Percentiles rank a stretch among this genome's conserved stretches.
Conservation (phyloP, 768 basidiomycete genomes). For the Russula emetica region DNA sequence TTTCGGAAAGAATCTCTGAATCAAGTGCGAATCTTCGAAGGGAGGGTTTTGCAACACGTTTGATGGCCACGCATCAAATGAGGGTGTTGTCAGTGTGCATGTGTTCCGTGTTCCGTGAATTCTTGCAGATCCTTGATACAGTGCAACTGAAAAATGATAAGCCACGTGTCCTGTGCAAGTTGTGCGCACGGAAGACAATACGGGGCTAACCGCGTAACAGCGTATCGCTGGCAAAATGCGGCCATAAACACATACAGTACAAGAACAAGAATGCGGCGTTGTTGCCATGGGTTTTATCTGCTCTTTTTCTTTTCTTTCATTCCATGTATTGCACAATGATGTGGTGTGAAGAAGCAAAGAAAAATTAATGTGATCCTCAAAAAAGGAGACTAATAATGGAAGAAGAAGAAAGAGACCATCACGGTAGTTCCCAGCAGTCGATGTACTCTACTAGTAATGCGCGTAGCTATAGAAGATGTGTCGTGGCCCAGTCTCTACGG, state of each 20-base stretch:
- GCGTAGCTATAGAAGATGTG: not conserved
- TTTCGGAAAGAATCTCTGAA: too few relatives aligned
- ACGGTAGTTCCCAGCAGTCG: not conserved
- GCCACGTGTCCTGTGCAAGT: too few relatives aligned
- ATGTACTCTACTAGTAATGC: not conserved
- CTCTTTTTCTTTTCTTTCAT: not conserved
- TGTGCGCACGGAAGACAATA: too few relatives aligned
- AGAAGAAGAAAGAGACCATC: not conserved
- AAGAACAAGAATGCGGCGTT: not conserved
- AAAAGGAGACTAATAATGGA: not conserved
- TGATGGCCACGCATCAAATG: too few relatives aligned
- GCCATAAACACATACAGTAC: not conserved
- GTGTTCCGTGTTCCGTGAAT: too few relatives aligned
- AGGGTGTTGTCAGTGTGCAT: too few relatives aligned
- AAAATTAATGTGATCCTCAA: not conserved
- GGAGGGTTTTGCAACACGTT: too few relatives aligned
- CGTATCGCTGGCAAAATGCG: not conserved
- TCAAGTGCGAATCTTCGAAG: too few relatives aligned
- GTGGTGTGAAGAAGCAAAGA: not conserved
- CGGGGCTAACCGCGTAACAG: not conserved
- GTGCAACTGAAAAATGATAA: too few relatives aligned
- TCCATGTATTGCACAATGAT: not conserved
- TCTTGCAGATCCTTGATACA: too few relatives aligned
- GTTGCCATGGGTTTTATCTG: not conserved
- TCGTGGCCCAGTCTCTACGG: not conserved